phyloP scores from a whole-genome alignment of 768 basidiomycete genomes.

The Mycena maculata region DNA sequence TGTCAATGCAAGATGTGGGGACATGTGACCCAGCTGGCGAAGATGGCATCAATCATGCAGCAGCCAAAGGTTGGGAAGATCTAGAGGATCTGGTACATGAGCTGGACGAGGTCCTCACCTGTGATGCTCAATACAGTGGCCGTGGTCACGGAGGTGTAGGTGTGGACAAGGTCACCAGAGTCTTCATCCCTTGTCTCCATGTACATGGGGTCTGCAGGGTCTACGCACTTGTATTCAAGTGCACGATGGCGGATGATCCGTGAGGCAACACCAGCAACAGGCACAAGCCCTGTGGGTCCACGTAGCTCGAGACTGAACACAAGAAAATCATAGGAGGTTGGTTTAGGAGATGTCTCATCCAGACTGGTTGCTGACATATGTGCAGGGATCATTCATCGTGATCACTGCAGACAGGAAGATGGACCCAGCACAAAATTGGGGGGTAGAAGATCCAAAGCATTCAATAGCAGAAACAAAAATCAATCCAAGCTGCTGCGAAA shows the following conservation, averaged over 20 bases:
- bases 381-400: no score
- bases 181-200: slow-evolving; percentile 13
- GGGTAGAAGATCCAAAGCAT: not conserved
- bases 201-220: slow-evolving; percentile 38
- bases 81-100: slow-evolving; percentile 50
- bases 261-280: slow-evolving; percentile 32
- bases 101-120: slow-evolving; percentile 39
- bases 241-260: slow-evolving; percentile 42
- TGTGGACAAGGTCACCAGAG: no score
- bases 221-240: slow-evolving; percentile 38
- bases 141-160: slow-evolving; percentile 25
- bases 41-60: slow-evolving; percentile 47
- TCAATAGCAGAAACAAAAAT: no score
- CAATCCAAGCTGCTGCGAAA: not conserved
- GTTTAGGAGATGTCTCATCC: not conserved
- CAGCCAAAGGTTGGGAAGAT: slow-evolving; percentile 26
- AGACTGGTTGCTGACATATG: no score
- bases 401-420: no score
- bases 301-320: slow-evolving; percentile 34
- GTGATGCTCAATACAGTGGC: slow-evolving; percentile 35
- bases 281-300: slow-evolving; percentile 36
- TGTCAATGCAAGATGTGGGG: slow-evolving; percentile 4
- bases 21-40: slow-evolving; percentile 36
- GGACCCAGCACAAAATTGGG: no score
- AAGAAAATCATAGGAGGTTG: slow-evolving; percentile 38